These are phyloP conservation scores for Inonotus obliquus DNA, from an alignment of 1,284 basidiomycete species.

Conservation along the genomic window DNA sequence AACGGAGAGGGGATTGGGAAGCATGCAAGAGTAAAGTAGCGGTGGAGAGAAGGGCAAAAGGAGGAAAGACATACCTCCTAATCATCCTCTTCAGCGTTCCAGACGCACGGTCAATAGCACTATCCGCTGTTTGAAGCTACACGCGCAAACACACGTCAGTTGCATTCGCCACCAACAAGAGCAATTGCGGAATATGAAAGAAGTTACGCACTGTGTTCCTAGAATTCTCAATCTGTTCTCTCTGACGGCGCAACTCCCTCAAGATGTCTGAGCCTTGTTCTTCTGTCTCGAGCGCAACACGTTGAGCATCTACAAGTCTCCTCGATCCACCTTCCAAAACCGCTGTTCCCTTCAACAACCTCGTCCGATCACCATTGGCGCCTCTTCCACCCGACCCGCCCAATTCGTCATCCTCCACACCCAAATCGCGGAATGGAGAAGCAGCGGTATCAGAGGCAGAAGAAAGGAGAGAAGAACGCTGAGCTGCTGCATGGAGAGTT, in stretches of 20 bases:
- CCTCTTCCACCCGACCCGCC: conserved; percentile 26
- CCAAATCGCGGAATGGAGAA: conserved; percentile 69
- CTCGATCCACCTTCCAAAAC: conserved; percentile 75
- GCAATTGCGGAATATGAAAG: not conserved
- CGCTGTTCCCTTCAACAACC: conserved; percentile 71
- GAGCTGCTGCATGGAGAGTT: conserved; percentile 52
- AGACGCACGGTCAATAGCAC: conserved; percentile 67
- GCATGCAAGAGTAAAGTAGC: not conserved
- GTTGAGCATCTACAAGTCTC: conserved; percentile 85
- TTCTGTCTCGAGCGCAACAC: conserved; percentile 95
- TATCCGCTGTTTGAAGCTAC: conserved; percentile 67
- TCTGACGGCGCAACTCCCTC: conserved; percentile 77
- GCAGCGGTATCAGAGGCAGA: conserved; percentile 31
- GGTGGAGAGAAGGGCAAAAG: not conserved
- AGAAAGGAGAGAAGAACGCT: conserved; percentile 54
- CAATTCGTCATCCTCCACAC: conserved; percentile 43
- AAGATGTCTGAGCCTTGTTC: conserved; percentile 93
- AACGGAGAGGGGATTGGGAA: not conserved
- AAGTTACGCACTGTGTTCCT: conserved; percentile 70
- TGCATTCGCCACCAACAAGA: not conserved
- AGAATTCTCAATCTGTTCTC: conserved; percentile 95
- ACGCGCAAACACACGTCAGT: not conserved
- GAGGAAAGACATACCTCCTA: conserved; percentile 46
- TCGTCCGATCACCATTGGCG: conserved; percentile 59
- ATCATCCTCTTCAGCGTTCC: conserved; percentile 76